Conservation (phyloP, 768 basidiomycete species). For the Calvatia gigantea region DNA sequence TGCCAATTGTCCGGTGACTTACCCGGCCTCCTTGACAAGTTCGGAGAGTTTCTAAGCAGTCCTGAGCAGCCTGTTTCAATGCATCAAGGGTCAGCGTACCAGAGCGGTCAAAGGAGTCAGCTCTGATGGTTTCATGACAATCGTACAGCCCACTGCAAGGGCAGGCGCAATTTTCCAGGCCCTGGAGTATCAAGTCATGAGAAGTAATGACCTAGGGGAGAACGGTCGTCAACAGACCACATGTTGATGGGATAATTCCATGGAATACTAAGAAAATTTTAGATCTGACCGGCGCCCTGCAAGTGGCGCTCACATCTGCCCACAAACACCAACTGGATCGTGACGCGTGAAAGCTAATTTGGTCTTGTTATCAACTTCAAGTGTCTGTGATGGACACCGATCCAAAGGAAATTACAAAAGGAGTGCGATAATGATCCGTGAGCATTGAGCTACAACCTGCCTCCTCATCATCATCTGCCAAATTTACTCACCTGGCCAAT, state of each 20-base stretch:
- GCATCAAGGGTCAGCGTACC: constrained; percentile 33
- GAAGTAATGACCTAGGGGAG: background rate
- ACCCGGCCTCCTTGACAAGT: constrained; percentile 83
- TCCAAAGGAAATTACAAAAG: background rate
- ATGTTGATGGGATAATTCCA: constrained; percentile 93
- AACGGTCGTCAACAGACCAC: constrained; percentile 45
- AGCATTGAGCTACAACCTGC: background rate
- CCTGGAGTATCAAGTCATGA: constrained; percentile 31
- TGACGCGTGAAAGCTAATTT: constrained; percentile 86
- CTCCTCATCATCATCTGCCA: background rate
- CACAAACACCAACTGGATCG: constrained; percentile 93
- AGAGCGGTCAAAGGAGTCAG: constrained; percentile 81
- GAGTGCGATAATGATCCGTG: background rate
- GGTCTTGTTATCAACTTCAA: constrained; percentile 75
- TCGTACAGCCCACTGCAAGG: constrained; percentile 86
- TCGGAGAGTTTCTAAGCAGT: constrained; percentile 69
- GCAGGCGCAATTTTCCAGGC: constrained; percentile 94
- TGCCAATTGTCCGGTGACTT: constrained; percentile 18
- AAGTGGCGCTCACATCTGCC: constrained; percentile 65
- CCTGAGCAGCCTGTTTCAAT: constrained; percentile 10
- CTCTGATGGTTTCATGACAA: constrained; percentile 95
- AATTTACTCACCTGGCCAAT: constrained; percentile 61
- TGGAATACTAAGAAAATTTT: constrained; percentile 55
- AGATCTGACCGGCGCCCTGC: background rate
- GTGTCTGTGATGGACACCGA: constrained; percentile 39